Evolutionary conservation across 768 basidiomycete genomes (phyloP).

Genomic region (Psilocybe azurescens): DNA sequence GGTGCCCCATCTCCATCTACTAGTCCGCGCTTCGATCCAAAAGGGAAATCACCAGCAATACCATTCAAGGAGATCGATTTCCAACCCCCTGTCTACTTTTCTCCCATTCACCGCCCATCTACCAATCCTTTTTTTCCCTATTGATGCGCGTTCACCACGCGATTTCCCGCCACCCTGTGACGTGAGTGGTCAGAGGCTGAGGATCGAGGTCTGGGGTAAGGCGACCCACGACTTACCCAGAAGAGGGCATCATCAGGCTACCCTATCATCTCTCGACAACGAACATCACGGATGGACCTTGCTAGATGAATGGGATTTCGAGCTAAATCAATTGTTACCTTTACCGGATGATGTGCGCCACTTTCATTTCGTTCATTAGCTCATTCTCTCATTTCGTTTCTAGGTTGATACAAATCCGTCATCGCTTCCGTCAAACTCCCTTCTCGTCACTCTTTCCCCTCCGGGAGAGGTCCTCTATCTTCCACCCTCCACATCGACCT

Average conservation of each 20-base stretch:
- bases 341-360: constrained; percentile 65
- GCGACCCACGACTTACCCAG: not conserved
- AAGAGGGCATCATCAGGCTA: constrained; percentile 8
- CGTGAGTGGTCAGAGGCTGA: constrained; percentile 55
- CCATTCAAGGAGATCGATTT: no score
- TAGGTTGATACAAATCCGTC: constrained; percentile 35
- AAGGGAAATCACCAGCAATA: constrained; percentile 3
- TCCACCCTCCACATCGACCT: constrained; percentile 39
- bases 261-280: not conserved
- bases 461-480: constrained; percentile 65
- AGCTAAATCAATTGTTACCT: constrained; percentile 60
- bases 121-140: constrained; percentile 78
- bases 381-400: constrained; percentile 21
- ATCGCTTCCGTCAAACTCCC: constrained; percentile 73
- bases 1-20: not conserved
- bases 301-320: constrained; percentile 71
- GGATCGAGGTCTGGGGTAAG: constrained; percentile 65
- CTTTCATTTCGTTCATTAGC: not conserved
- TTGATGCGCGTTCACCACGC: constrained; percentile 54
- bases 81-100: constrained; percentile 66
- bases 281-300: constrained; percentile 56
- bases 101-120: constrained; percentile 80
- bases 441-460: constrained; percentile 70
- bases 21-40: not conserved
- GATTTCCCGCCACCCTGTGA: constrained; percentile 64